Percentiles rank a stretch among this genome's conserved stretches.
Conservation (phyloP, 2,329 filamentous ascomycete genomes). For the Fusarium cicatricum region DNA sequence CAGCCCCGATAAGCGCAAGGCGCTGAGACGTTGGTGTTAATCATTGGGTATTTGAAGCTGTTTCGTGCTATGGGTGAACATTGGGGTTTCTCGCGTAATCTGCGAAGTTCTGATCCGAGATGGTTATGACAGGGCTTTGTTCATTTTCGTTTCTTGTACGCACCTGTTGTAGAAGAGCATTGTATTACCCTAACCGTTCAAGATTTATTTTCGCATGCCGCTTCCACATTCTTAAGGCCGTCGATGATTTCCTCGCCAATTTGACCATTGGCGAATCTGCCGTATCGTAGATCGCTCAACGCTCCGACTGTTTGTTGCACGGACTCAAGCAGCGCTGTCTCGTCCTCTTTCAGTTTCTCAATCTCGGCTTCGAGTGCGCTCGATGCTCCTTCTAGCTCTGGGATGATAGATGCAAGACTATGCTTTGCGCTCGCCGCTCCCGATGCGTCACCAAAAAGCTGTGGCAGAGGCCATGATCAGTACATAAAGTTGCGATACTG, state of each 20-base stretch:
- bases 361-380: conserved; percentile 74
- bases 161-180: conserved; percentile 23
- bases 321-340: conserved; percentile 64
- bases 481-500: neutral
- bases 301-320: conserved; percentile 73
- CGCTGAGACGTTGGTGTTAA: neutral
- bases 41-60: conserved; percentile 18
- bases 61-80: conserved; percentile 20
- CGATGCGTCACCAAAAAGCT: conserved; percentile 66
- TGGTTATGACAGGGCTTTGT: conserved; percentile 22
- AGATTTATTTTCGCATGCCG: conserved; percentile 64
- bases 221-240: conserved; percentile 64
- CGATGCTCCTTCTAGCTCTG: conserved; percentile 73
- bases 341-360: conserved; percentile 69
- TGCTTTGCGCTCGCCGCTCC: conserved; percentile 62
- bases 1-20: conserved; percentile 27
- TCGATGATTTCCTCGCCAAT: conserved; percentile 73
- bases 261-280: conserved; percentile 71
- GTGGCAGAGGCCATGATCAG: conserved; percentile 6
- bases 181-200: conserved; percentile 40
- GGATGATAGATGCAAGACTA: conserved; percentile 69
- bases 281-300: conserved; percentile 85
- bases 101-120: conserved; percentile 19
- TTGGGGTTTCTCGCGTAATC: conserved; percentile 25
- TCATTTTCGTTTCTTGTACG: conserved; percentile 24